phyloP scores from a whole-genome alignment of 2,329 filamentous ascomycete genomes.

The Epichloe gansuensis region DNA sequence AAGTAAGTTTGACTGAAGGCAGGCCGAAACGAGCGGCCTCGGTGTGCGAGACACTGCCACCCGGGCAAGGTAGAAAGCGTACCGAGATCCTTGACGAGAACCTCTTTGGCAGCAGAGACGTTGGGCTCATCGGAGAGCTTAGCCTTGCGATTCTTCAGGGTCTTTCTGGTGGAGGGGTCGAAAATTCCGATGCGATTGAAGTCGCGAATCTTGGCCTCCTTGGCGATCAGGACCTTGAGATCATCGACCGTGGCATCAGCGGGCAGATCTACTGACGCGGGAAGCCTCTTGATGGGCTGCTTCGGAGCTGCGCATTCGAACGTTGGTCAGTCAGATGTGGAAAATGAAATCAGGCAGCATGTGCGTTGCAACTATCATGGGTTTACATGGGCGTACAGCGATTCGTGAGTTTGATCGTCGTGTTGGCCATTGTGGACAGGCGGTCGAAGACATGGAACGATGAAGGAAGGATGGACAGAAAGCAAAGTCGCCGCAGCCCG shows the following conservation, averaged over 20 bases:
- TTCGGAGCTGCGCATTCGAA: conserved; percentile 26
- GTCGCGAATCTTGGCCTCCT: conserved; percentile 38
- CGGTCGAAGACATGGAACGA: background rate
- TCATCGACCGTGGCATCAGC: conserved; percentile 45
- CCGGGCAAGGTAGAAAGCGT: conserved; percentile 18
- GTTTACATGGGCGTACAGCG: conserved; percentile 7
- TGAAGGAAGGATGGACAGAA: background rate
- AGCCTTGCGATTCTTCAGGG: conserved; percentile 49
- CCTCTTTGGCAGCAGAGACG: conserved; percentile 37
- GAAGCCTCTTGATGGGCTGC: conserved; percentile 43
- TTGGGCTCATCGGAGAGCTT: conserved; percentile 35
- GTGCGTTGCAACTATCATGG: too few species aligned
- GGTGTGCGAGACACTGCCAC: too few species aligned
- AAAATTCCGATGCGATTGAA: conserved; percentile 51
- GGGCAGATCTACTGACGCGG: conserved; percentile 35
- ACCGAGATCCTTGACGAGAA: conserved; percentile 93
- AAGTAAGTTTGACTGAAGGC: background rate
- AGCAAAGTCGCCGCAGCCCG: background rate
- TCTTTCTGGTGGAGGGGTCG: conserved; percentile 48
- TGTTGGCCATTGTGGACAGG: conserved; percentile 5
- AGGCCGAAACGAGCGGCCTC: too few species aligned
- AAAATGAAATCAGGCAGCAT: background rate
- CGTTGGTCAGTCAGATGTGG: conserved; percentile 1
- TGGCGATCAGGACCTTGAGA: conserved; percentile 44
- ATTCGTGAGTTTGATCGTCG: conserved; percentile 11